A percentile compares a stretch with the other conserved stretches of the same genome.
Evolutionary conservation across 1,284 basidiomycete genomes (phyloP).

Genomic region (Trichosporon asahii): DNA sequence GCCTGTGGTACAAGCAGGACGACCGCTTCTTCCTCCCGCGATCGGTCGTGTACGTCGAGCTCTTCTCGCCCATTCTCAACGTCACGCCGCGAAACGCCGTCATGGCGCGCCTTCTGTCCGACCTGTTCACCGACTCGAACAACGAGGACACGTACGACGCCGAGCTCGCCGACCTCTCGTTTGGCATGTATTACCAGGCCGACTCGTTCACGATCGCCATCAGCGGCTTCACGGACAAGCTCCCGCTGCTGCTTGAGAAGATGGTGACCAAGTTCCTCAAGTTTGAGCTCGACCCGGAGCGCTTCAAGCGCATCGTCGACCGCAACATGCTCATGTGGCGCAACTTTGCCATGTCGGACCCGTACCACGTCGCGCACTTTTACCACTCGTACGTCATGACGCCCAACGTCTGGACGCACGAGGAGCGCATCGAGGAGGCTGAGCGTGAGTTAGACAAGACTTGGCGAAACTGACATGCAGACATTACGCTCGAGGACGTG

Average conservation of each 20-base stretch:
- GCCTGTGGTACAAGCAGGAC: slow-evolving; percentile 93
- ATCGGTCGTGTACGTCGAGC: slow-evolving; percentile 55
- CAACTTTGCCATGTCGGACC: slow-evolving; percentile 84
- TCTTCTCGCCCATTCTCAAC: slow-evolving; percentile 49
- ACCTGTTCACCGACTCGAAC: slow-evolving; percentile 83
- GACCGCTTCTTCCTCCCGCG: slow-evolving; percentile 93
- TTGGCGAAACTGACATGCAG: slow-evolving; percentile 48
- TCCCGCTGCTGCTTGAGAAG: slow-evolving; percentile 70
- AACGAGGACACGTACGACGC: slow-evolving; percentile 93
- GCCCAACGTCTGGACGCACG: slow-evolving; percentile 71
- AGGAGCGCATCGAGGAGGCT: slow-evolving; percentile 76
- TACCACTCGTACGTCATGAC: slow-evolving; percentile 69
- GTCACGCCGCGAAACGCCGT: slow-evolving; percentile 48
- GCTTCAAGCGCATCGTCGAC: slow-evolving; percentile 82
- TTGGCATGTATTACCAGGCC: slow-evolving; percentile 65
- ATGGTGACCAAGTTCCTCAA: slow-evolving; percentile 71
- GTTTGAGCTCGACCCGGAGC: slow-evolving; percentile 65
- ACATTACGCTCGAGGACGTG: slow-evolving; percentile 69
- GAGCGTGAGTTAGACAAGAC: slow-evolving; percentile 57
- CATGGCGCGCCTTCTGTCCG: slow-evolving; percentile 62
- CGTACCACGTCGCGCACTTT: slow-evolving; percentile 76
- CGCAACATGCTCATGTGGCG: slow-evolving; percentile 65
- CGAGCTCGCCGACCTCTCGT: slow-evolving; percentile 81
- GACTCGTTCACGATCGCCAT: slow-evolving; percentile 70
- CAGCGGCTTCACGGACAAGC: slow-evolving; percentile 92